A percentile compares a stretch with the other conserved stretches of the same genome.
These are phyloP conservation scores for Boehmeria nivea DNA, from an alignment of 306 rosid species.

Conservation along the genomic window DNA sequence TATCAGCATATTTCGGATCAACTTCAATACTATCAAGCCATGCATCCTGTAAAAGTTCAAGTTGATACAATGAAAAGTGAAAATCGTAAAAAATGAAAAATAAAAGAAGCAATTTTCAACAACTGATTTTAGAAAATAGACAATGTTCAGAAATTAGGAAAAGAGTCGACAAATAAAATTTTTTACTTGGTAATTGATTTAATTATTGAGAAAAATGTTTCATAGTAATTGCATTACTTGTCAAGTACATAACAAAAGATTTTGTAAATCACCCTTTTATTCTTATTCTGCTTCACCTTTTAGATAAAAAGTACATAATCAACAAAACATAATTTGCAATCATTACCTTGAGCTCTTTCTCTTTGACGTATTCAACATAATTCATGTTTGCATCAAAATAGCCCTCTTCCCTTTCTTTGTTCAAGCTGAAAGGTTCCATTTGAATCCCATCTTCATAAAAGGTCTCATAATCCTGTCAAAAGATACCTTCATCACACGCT, in stretches of 20 bases:
- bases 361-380: slow-evolving; percentile 69
- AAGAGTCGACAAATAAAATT: too few relatives aligned
- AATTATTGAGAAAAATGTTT: too few relatives aligned
- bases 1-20: slow-evolving; percentile 62
- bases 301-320: neutral
- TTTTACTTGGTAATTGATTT: too few relatives aligned
- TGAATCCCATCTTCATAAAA: slow-evolving; percentile 78
- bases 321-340: slow-evolving; percentile 17
- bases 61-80: slow-evolving; percentile 1
- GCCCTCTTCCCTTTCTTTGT: slow-evolving; percentile 90
- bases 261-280: too few relatives aligned
- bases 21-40: slow-evolving; percentile 84
- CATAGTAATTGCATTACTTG: too few relatives aligned
- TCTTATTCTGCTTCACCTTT: neutral
- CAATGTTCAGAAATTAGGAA: too few relatives aligned
- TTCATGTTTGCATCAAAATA: slow-evolving; percentile 80
- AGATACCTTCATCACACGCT: slow-evolving; percentile 40
- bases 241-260: too few relatives aligned
- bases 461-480: slow-evolving; percentile 48
- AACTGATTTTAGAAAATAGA: neutral
- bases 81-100: neutral
- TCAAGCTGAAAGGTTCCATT: slow-evolving; percentile 84
- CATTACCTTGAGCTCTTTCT: slow-evolving; percentile 60
- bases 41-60: slow-evolving; percentile 58
- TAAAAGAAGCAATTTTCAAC: neutral